Percentiles rank a stretch among this genome's conserved stretches.
Evolutionary conservation across 345 rosid species (phyloP).

Genomic region (Eutrema yunnanense): DNA sequence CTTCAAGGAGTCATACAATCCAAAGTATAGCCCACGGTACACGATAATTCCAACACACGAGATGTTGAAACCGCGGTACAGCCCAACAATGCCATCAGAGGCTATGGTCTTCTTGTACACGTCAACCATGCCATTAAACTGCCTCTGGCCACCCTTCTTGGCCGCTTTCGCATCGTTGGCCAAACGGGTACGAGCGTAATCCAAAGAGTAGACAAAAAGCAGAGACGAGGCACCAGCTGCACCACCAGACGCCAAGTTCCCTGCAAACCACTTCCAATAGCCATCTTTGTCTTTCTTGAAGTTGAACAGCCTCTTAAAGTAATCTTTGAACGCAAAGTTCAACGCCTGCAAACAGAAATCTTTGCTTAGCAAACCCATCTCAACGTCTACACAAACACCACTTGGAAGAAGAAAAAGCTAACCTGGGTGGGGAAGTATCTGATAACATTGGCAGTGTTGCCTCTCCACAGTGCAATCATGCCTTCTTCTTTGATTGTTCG

Average conservation of each 20-base stretch:
- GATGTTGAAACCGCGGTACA: constrained; percentile 86
- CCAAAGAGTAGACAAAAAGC: constrained; percentile 78
- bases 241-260: constrained; percentile 86
- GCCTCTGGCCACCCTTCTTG: constrained; percentile 85
- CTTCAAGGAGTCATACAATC: constrained; percentile 82
- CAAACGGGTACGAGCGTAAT: constrained; percentile 83
- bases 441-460: constrained; percentile 86
- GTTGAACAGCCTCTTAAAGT: constrained; percentile 82
- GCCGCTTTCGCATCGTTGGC: constrained; percentile 90
- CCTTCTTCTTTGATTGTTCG: constrained; percentile 72
- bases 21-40: constrained; percentile 86
- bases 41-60: constrained; percentile 79
- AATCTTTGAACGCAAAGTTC: constrained; percentile 92
- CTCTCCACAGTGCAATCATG: constrained; percentile 65
- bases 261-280: constrained; percentile 95
- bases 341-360: constrained; percentile 35
- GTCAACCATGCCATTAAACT: constrained; percentile 71
- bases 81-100: constrained; percentile 74
- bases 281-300: constrained; percentile 90
- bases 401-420: constrained; percentile 5
- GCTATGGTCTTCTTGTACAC: constrained; percentile 74
- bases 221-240: constrained; percentile 92
- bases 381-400: background rate
- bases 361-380: background rate
- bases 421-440: constrained; percentile 89